These are phyloP conservation scores for Wickerhamomyces rabaulensis DNA, from an alignment of 805 yeast species.

Conservation along the genomic window DNA sequence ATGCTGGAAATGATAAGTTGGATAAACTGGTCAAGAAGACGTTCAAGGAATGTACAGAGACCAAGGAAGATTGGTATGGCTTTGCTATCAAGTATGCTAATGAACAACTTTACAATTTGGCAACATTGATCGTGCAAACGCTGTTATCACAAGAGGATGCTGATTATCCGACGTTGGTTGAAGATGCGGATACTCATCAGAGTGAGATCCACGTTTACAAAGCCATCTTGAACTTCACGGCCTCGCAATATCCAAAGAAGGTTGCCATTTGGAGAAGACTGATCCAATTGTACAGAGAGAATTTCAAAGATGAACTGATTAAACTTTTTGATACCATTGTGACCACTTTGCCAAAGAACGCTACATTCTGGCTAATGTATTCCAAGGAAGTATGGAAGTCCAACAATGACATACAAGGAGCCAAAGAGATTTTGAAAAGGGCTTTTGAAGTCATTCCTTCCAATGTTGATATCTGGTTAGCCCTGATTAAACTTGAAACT, in stretches of 20 bases:
- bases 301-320: constrained; percentile 30
- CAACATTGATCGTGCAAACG: constrained; percentile 47
- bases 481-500: constrained; percentile 61
- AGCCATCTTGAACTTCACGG: constrained; percentile 41
- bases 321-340: constrained; percentile 51
- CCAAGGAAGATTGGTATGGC: constrained; percentile 46
- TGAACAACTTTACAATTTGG: constrained; percentile 40
- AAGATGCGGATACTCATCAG: constrained; percentile 19
- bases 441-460: constrained; percentile 41
- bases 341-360: constrained; percentile 40
- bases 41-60: constrained; percentile 33
- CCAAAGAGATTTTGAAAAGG: constrained; percentile 46
- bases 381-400: constrained; percentile 64
- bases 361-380: constrained; percentile 57
- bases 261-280: constrained; percentile 45
- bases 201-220: constrained; percentile 23
- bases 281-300: constrained; percentile 30
- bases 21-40: constrained; percentile 46
- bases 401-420: constrained; percentile 39
- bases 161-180: constrained; percentile 20
- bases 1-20: constrained; percentile 39
- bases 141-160: constrained; percentile 31
- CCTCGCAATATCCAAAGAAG: constrained; percentile 42
- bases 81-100: constrained; percentile 51
- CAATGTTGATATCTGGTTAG: constrained; percentile 60